Percentiles rank a stretch among this genome's conserved stretches.
phyloP scores from a whole-genome alignment of 805 yeast genomes.

The Metschnikowia continentalis region DNA sequence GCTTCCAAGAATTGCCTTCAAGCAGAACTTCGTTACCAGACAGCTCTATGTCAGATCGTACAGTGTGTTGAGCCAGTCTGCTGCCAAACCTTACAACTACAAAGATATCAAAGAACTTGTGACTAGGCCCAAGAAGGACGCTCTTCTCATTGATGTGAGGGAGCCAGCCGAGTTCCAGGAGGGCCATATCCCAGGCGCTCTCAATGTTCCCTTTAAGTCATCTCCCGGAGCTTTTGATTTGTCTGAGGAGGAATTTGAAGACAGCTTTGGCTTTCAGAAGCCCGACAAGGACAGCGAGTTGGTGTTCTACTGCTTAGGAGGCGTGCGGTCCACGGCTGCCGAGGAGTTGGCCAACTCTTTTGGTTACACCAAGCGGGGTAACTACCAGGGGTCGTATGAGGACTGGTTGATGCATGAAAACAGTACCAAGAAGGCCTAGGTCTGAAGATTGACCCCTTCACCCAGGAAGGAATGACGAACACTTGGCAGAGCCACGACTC shows the following conservation, averaged over 20 bases:
- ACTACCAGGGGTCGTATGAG: slow-evolving; percentile 80
- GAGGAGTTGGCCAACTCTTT: slow-evolving; percentile 88
- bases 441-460: not conserved
- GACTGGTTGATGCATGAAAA: slow-evolving; percentile 65
- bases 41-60: slow-evolving; percentile 16
- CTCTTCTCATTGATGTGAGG: slow-evolving; percentile 80
- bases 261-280: slow-evolving; percentile 75
- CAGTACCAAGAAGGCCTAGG: slow-evolving; percentile 10
- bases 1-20: slow-evolving; percentile 4
- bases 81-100: slow-evolving; percentile 51
- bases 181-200: slow-evolving; percentile 79
- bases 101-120: slow-evolving; percentile 46
- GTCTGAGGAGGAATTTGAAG: slow-evolving; percentile 71
- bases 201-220: slow-evolving; percentile 85
- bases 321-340: slow-evolving; percentile 86
- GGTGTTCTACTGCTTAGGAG: slow-evolving; percentile 88
- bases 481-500: slow-evolving; percentile 1
- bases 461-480: not conserved
- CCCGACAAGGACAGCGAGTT: slow-evolving; percentile 69
- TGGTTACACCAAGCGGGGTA: slow-evolving; percentile 81
- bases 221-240: slow-evolving; percentile 90
- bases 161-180: slow-evolving; percentile 76
- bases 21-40: slow-evolving; percentile 2
- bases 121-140: slow-evolving; percentile 39
- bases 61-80: slow-evolving; percentile 35